Evolutionary conservation across 441 rosid genomes (phyloP).

Genomic region (Pelargonium myrrhifolium): DNA sequence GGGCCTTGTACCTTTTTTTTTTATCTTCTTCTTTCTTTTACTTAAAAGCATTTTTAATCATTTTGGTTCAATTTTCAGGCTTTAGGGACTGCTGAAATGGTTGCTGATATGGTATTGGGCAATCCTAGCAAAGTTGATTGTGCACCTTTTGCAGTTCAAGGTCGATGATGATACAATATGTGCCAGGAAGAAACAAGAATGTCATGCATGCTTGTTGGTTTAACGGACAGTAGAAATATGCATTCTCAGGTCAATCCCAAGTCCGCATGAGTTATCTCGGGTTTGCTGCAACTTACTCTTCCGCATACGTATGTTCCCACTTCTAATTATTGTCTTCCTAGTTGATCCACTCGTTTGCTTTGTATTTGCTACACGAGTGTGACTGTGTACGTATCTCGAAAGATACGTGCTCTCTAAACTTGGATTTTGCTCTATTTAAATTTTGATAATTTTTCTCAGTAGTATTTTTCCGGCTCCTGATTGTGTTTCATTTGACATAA

Average conservation of each 20-base stretch:
- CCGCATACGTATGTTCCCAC: not conserved
- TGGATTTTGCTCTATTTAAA: not conserved
- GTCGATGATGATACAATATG: constrained; percentile 30
- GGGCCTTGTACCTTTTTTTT: no score
- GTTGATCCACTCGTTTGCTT: not conserved
- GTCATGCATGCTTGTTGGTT: not conserved
- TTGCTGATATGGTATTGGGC: constrained; percentile 62
- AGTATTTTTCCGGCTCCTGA: no score
- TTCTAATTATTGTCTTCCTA: not conserved
- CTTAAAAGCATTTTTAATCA: not conserved
- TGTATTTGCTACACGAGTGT: not conserved
- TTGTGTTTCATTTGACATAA: no score
- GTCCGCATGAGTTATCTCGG: not conserved
- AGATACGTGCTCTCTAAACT: not conserved
- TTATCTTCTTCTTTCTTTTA: no score
- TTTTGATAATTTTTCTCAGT: not conserved
- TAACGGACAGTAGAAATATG: constrained; percentile 3
- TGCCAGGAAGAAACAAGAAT: constrained; percentile 1
- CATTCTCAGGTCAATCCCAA: constrained; percentile 9
- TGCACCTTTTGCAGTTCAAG: constrained; percentile 48
- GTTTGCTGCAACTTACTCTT: not conserved
- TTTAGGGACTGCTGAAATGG: constrained; percentile 86
- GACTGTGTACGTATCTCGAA: not conserved
- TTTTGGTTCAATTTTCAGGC: constrained; percentile 46
- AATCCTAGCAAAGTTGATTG: constrained; percentile 41